Evolutionary conservation across 176 grass and related monocot species (phyloP), one percentile per base, ranked within the genome.

Genomic region (Carex parvula): DNA sequence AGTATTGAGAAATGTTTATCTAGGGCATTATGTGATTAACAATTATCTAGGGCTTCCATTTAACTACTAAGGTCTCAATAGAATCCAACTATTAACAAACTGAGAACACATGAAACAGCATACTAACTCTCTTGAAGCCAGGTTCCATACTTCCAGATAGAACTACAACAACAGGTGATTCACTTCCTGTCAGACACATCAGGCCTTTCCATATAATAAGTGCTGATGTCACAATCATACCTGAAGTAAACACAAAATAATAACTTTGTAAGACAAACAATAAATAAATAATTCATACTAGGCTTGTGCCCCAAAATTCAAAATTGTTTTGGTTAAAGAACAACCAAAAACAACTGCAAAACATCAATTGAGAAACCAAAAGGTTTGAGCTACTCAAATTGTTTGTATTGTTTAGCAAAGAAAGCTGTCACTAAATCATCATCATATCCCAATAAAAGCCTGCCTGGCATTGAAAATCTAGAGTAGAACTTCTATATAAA

Each of bases 151-250:
- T 94, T 50, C 29, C 89, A 81, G 87, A 94, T 64, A 94, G 74
- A 76, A 94, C 87, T 7, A 94, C 92, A 18, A 94, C 87, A 37
- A 94, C 62, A 1, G 87, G 92, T 0, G 87, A 94, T 46, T 94
- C 89, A 0, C 83, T 91, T 54, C 87, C 92, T 35, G 92, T 94
- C 24, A 61, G 12, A 18, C 85, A 55, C 70, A 91, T 84, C 50
- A 94, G 76, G 54, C 92, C 87, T 88, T 94, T 94, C 92, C 89
- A 89, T 80, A 94, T 89, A 77, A 94, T 89, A 82, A 91, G 58
- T 37, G 92, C 84, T 0, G 89, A 94, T 1, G 92, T 62, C 50
- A 94, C 69, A 77, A 94, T 91, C 92, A 89, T 87, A 12, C 89
- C 92, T 94, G 87, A 6, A 60, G 79, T 39, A 39, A 39, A 35